phyloP scores from a whole-genome alignment of 2,329 filamentous ascomycete genomes.

The Microdochium bolleyi region DNA sequence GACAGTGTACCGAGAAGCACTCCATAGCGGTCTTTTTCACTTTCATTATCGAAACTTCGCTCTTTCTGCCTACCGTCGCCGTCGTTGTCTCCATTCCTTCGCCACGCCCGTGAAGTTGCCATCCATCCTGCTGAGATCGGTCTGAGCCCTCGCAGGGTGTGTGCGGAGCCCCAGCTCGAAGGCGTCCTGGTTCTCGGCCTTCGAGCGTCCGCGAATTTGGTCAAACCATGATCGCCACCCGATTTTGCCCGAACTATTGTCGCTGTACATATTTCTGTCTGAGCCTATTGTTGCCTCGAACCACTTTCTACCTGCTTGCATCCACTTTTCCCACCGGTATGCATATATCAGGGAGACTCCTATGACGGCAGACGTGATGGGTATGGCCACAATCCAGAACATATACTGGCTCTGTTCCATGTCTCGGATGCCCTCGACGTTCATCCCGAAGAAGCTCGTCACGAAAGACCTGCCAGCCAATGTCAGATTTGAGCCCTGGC shows the following conservation, averaged over 20 bases:
- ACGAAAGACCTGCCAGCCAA: neutral
- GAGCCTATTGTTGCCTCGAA: too few relatives aligned
- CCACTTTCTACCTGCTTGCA: neutral
- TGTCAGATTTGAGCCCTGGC: neutral
- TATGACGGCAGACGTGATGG: neutral
- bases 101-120: neutral
- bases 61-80: too few relatives aligned
- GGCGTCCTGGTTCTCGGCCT: neutral
- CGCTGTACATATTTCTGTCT: neutral
- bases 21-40: too few relatives aligned
- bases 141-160: neutral
- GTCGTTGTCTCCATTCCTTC: neutral
- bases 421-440: neutral
- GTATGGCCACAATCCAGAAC: neutral
- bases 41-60: too few relatives aligned
- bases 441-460: neutral
- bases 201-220: neutral
- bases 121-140: neutral
- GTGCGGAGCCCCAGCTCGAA: neutral
- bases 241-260: neutral
- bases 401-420: neutral
- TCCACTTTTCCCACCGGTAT: neutral
- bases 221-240: neutral
- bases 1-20: too few relatives aligned
- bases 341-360: neutral